These are phyloP conservation scores for Macrolepiota dolichaula DNA, from an alignment of 768 basidiomycete species.

Conservation along the genomic window DNA sequence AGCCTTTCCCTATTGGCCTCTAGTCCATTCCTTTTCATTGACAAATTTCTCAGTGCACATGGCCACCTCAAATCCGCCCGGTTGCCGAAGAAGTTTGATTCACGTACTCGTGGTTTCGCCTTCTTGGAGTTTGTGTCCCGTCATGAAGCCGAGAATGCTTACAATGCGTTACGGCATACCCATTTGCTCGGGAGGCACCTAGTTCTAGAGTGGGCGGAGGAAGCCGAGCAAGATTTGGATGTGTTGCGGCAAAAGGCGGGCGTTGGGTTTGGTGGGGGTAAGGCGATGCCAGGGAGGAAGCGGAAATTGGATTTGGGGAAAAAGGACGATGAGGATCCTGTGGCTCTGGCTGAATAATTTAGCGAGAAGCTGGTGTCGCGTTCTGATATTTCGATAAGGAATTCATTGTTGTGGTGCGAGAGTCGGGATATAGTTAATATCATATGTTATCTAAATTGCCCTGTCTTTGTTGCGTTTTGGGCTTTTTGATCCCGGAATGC, in stretches of 20 bases:
- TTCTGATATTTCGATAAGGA: not conserved
- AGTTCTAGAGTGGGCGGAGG: conserved; percentile 92
- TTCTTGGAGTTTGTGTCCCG: conserved; percentile 93
- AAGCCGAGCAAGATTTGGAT: conserved; percentile 76
- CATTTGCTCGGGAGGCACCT: conserved; percentile 95
- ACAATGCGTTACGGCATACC: conserved; percentile 83
- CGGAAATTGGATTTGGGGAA: conserved; percentile 61
- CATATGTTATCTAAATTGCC: not conserved
- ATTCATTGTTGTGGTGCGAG: not conserved
- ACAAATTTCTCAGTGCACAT: conserved; percentile 56
- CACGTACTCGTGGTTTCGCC: conserved; percentile 88
- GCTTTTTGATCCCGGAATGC: no score
- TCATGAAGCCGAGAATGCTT: conserved; percentile 88
- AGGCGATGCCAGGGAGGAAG: conserved; percentile 70
- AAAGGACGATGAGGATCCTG: conserved; percentile 29
- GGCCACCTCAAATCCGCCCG: conserved; percentile 94
- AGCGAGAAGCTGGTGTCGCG: not conserved
- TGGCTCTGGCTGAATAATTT: conserved; percentile 27
- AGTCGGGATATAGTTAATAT: not conserved
- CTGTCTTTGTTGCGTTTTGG: no score
- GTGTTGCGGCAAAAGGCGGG: conserved; percentile 75
- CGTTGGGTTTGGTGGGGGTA: conserved; percentile 70
- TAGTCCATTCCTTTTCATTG: not conserved
- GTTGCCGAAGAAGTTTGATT: conserved; percentile 88
- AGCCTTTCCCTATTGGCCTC: not conserved